Base-by-base conservation (phyloP, 2,329 filamentous ascomycete species). In the Hypoxylon sp. region DNA sequence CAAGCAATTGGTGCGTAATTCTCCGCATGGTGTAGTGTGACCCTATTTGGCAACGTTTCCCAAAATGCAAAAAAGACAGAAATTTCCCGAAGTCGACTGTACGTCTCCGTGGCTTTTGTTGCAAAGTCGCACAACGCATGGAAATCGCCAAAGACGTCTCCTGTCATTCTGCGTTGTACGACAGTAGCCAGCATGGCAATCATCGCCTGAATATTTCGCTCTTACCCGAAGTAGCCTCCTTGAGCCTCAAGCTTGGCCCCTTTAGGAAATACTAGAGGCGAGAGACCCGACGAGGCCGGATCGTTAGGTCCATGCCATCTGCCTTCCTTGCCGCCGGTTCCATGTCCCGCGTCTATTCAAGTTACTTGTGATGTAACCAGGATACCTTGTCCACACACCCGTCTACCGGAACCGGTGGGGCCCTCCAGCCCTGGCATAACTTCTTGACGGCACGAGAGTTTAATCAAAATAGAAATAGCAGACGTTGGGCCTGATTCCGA, bases 11-110 rank as follows among this genome's bases (percentile, higher is more conserved):
- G 74, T 66, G 63, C 67, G 59, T 75, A 74, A 77, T 75, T 77
- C 73, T 76, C 75, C 76, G 76, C 70, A 75, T 74, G 75, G 76
- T 72, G 65, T 67, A 71, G 78, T 80, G 74, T 69, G 47, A 80
- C 78, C 10, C 51, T 47, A 39, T 46, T 48, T 61, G 59, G 68
- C 69, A 73, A 71, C 70, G 72, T 71, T 75, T 73, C 72, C 75
- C 73, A 75, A 73, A 68, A 72, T 74, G 71, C 74, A 74, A 73
- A 75, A 73, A 74, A 74, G 62, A 72, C 73, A 73, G 73, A 75
- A 68, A 74, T 76, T 75, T 76, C 77, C 79, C 79, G 77, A 77
- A 77, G 75, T 78, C 78, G 72, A 76, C 72, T 77, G 79, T 77
- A 76, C 70, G 78, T 75, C 78, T 71, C 78, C 78, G 78, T 73